Percentiles rank a stretch among this genome's conserved stretches.
These are phyloP conservation scores for Kodamaea arcana DNA, from an alignment of 1,139 yeast genomes.

Conservation along the genomic window DNA sequence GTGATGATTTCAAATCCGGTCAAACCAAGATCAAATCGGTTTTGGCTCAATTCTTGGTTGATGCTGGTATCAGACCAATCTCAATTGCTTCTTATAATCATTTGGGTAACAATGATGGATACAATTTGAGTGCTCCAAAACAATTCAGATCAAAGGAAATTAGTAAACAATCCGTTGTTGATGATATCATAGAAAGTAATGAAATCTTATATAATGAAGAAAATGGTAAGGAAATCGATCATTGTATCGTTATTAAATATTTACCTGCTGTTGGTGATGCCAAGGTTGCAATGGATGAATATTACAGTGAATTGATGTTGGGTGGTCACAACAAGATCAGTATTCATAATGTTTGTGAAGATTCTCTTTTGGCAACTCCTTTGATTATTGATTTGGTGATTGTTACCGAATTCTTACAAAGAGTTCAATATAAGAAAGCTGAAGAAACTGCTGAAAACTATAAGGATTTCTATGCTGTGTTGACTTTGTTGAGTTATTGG, in stretches of 20 bases:
- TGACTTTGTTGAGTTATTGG: slow-evolving; percentile 91
- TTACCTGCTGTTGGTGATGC: slow-evolving; percentile 93
- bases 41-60: slow-evolving; percentile 90
- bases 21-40: slow-evolving; percentile 95
- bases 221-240: slow-evolving; percentile 77
- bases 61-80: slow-evolving; percentile 93
- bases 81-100: slow-evolving; percentile 96
- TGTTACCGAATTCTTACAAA: slow-evolving; percentile 82
- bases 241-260: slow-evolving; percentile 93
- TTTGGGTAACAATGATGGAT: slow-evolving; percentile 95
- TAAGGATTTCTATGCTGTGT: slow-evolving; percentile 76
- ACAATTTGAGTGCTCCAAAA: slow-evolving; percentile 82
- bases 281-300: slow-evolving; percentile 98
- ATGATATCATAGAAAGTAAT: slow-evolving; percentile 90
- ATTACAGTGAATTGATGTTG: slow-evolving; percentile 92
- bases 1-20: slow-evolving; percentile 96
- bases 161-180: slow-evolving; percentile 88
- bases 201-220: slow-evolving; percentile 80
- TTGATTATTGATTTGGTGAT: slow-evolving; percentile 87
- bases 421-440: slow-evolving; percentile 71
- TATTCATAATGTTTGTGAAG: slow-evolving; percentile 94
- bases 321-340: slow-evolving; percentile 96
- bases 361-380: slow-evolving; percentile 91
- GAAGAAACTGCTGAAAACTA: slow-evolving; percentile 39
- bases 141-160: slow-evolving; percentile 96